phyloP scores from a whole-genome alignment of 371 early-diverging fungal species.

The Haplosporangium sp. region DNA sequence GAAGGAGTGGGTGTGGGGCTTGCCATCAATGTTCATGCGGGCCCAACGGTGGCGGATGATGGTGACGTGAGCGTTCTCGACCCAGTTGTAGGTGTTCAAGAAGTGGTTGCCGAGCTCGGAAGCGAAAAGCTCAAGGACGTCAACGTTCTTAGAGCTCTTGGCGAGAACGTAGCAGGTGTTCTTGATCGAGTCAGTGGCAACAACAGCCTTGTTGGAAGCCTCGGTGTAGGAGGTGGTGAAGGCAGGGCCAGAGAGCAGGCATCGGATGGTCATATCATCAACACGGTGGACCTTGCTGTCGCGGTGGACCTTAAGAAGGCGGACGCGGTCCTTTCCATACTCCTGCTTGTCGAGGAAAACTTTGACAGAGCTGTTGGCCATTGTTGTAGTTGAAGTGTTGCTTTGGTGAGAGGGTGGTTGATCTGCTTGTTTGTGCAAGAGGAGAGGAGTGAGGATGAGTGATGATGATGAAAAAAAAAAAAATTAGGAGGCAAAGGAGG shows the following conservation, averaged over 20 bases:
- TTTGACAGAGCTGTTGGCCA: slow-evolving; percentile 11
- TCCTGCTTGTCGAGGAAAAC: slow-evolving; percentile 40
- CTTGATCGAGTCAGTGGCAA: slow-evolving; percentile 82
- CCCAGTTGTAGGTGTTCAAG: slow-evolving; percentile 73
- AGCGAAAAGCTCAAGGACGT: slow-evolving; percentile 78
- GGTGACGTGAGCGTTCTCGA: slow-evolving; percentile 71
- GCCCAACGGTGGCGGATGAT: slow-evolving; percentile 81
- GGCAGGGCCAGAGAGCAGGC: slow-evolving; percentile 73
- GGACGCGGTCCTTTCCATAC: slow-evolving; percentile 80
- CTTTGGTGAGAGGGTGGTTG: neutral
- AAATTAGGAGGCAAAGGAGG: neutral
- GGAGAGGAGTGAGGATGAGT: neutral
- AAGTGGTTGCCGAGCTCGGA: slow-evolving; percentile 75
- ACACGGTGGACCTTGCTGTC: slow-evolving; percentile 70
- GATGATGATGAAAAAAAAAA: neutral
- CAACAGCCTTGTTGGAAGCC: slow-evolving; percentile 76
- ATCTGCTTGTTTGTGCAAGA: neutral
- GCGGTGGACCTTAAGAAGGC: slow-evolving; percentile 78
- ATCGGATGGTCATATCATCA: slow-evolving; percentile 78
- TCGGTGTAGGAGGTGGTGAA: slow-evolving; percentile 81
- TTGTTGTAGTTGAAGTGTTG: slow-evolving; percentile 2
- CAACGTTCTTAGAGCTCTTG: slow-evolving; percentile 74
- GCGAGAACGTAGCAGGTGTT: slow-evolving; percentile 83
- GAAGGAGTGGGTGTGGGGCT: slow-evolving; percentile 82
- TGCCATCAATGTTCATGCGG: slow-evolving; percentile 72